These are phyloP conservation scores for Lumnitzera littorea DNA, from an alignment of 345 rosid species.

Conservation along the genomic window DNA sequence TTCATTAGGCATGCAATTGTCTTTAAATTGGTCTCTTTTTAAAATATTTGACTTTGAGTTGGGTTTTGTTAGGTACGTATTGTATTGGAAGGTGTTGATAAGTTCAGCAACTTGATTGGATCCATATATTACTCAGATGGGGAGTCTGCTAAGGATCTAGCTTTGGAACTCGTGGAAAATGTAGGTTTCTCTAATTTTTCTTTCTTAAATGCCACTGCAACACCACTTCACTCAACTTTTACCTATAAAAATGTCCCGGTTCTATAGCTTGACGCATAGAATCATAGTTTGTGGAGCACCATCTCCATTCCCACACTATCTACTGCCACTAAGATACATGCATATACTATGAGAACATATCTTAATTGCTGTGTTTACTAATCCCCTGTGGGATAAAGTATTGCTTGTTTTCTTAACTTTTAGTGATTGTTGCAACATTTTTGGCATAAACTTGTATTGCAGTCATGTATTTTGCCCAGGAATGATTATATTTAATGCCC, in stretches of 20 bases:
- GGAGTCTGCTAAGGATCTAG: slow-evolving; percentile 79
- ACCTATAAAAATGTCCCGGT: background rate
- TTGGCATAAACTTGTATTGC: too few species aligned
- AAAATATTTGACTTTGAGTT: slow-evolving; percentile 5
- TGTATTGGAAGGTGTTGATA: slow-evolving; percentile 96
- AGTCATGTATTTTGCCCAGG: too few species aligned
- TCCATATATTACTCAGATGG: slow-evolving; percentile 86
- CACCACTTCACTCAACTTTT: background rate
- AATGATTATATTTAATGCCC: too few species aligned
- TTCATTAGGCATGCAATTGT: too few species aligned
- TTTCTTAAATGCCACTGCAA: background rate
- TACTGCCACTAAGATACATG: too few species aligned
- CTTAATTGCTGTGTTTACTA: too few species aligned
- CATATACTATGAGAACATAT: too few species aligned
- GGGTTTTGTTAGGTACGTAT: slow-evolving; percentile 64
- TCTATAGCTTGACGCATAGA: background rate
- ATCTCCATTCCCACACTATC: too few species aligned
- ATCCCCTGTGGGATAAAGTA: too few species aligned
- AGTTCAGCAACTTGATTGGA: slow-evolving; percentile 88
- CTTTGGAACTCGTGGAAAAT: slow-evolving; percentile 86
- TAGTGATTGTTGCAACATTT: too few species aligned
- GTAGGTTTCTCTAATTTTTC: slow-evolving; percentile 31
- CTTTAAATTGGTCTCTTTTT: slow-evolving; percentile 1
- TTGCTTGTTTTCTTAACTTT: too few species aligned
- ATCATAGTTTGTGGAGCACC: too few species aligned